Base-by-base conservation (phyloP, 1,284 basidiomycete species). In the Schizophyllum commune region DNA sequence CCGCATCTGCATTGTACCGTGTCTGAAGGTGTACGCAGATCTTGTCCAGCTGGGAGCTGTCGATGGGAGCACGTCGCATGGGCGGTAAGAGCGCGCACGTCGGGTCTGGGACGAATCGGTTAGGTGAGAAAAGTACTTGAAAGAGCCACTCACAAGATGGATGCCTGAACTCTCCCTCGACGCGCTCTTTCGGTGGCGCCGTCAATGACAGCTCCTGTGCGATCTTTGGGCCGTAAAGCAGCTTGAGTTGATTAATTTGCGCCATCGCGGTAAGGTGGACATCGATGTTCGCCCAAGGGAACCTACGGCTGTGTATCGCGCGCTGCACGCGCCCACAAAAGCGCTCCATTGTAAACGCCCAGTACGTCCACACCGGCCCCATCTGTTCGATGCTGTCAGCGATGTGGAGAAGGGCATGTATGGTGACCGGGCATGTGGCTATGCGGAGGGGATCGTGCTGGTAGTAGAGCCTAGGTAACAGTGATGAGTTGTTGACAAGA, bases 291-390 rank as follows among this genome's bases (percentile, higher is more conserved):
- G 70, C 69, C 60, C 60, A 75, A 2, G 73, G 72, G 63, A 68
- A 68, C 0, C 70, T 61, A 1, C 68, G 63, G 47, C 71, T 75
- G 19, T 64, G 57, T 19, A 74, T 70, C 13, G 64, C 63, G 1
- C 61, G 70, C 34, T 60, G 58, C 0, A 76, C 57, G 2, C 59
- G 59, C 1, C 70, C 72, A 63, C 75, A 75, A 52, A 67, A 73
- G 0, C 69, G 67, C 60, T 75, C 73, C 68, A 72, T 79, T 0
- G 73, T 70, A 61, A 77, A 80, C 1, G 76, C 74, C 78, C 78
- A 80, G 55, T 75, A 75, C 1, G 66, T 66, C 77, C 78, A 80
- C 0, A 77, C 74, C 1, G 74, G 77, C 0, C 78, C 75, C 5
- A 60, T 65, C 0, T 34, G 59, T 51, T 68, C 59, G 34, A 67